Evolutionary conservation across 805 yeast species (phyloP).

Genomic region (Schizosaccharomyces osmophilus): DNA sequence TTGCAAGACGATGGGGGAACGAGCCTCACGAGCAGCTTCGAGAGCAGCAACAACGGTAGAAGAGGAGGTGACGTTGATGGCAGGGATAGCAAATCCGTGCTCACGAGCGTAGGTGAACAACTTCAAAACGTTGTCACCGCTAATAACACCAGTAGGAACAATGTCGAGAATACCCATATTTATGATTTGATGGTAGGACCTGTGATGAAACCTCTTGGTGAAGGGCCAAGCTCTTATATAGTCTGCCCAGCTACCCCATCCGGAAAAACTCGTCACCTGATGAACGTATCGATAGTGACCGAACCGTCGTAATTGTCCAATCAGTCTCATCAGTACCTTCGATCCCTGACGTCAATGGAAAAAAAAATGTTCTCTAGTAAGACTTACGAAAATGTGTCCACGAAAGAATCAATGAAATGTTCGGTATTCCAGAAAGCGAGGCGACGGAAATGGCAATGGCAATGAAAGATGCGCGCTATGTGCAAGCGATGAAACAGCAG

Average conservation of each 20-base stretch:
- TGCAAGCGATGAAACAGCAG: too few relatives aligned
- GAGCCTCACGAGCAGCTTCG: conserved; percentile 88
- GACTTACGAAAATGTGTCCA: too few relatives aligned
- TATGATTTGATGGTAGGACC: background rate
- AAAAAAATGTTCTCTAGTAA: too few relatives aligned
- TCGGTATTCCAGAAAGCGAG: too few relatives aligned
- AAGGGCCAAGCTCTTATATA: background rate
- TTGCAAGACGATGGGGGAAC: conserved; percentile 88
- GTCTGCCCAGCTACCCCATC: too few relatives aligned
- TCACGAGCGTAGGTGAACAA: conserved; percentile 76
- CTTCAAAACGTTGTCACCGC: conserved; percentile 79
- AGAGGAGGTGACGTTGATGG: conserved; percentile 92
- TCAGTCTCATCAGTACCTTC: too few relatives aligned
- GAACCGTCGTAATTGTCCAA: too few relatives aligned
- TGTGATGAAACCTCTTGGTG: background rate
- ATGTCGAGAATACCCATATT: background rate
- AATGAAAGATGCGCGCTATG: too few relatives aligned
- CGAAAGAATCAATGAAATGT: too few relatives aligned
- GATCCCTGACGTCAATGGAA: too few relatives aligned
- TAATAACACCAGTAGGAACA: conserved; percentile 53
- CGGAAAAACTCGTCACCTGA: conserved; percentile 1
- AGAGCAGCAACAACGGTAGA: conserved; percentile 91
- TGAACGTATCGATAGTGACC: background rate
- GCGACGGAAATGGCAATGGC: too few relatives aligned
- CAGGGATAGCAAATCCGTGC: conserved; percentile 89